phyloP scores from a whole-genome alignment of 1,284 basidiomycete genomes.

The Pascua guehoae region DNA sequence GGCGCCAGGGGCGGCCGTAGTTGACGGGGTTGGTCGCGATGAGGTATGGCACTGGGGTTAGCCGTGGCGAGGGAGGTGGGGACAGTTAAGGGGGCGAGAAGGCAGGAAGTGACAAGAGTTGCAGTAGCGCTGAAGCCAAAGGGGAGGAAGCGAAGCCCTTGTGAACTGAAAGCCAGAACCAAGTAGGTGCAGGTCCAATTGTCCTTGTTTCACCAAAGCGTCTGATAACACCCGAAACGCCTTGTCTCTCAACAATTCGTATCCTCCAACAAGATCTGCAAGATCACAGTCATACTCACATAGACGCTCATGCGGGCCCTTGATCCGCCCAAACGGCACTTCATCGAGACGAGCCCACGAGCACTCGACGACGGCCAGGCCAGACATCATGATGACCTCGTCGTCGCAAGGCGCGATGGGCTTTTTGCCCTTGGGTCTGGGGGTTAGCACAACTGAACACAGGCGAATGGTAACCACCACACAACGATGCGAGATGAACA shows the following conservation, averaged over 20 bases:
- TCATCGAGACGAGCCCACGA: slow-evolving; percentile 95
- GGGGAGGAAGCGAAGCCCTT: too few relatives aligned
- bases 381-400: slow-evolving; percentile 69
- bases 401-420: slow-evolving; percentile 80
- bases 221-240: too few relatives aligned
- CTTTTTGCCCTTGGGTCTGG: slow-evolving; percentile 78
- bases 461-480: not conserved
- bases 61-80: not conserved
- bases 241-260: too few relatives aligned
- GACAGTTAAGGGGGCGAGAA: too few relatives aligned
- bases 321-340: slow-evolving; percentile 89
- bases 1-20: slow-evolving; percentile 87
- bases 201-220: too few relatives aligned
- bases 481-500: too few relatives aligned
- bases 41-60: slow-evolving; percentile 74
- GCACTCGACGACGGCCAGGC: slow-evolving; percentile 93
- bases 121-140: too few relatives aligned
- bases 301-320: slow-evolving; percentile 85
- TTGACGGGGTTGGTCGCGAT: slow-evolving; percentile 91
- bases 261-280: too few relatives aligned
- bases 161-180: too few relatives aligned
- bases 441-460: not conserved
- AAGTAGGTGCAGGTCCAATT: too few relatives aligned
- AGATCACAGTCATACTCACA: slow-evolving; percentile 58
- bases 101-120: not conserved